phyloP scores from a whole-genome alignment of 1,139 yeast species.

The Zygosaccharomyces pseudobailii region DNA sequence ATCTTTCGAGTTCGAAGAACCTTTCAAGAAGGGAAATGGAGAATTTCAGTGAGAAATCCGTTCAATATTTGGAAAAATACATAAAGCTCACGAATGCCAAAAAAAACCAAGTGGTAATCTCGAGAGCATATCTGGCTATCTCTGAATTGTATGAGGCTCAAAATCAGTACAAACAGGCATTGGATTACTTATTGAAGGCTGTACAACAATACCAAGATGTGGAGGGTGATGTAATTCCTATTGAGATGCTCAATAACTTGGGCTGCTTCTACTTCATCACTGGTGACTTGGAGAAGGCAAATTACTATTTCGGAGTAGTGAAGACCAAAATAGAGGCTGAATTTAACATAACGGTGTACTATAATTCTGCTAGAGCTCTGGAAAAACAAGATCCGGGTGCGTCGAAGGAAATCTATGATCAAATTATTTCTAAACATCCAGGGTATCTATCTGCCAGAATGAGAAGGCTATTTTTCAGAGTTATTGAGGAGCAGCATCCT shows the following conservation, averaged over 20 bases:
- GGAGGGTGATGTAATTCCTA: constrained; percentile 49
- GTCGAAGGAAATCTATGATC: constrained; percentile 43
- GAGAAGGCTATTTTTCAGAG: constrained; percentile 56
- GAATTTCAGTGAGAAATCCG: constrained; percentile 46
- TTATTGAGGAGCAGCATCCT: constrained; percentile 36
- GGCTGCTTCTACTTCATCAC: constrained; percentile 78
- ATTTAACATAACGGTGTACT: constrained; percentile 47
- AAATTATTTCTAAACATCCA: constrained; percentile 57
- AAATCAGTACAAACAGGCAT: constrained; percentile 51
- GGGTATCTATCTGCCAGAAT: constrained; percentile 72
- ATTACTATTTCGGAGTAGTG: constrained; percentile 50
- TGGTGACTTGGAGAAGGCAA: constrained; percentile 52
- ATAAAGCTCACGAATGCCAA: constrained; percentile 54
- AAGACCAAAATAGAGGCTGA: constrained; percentile 32
- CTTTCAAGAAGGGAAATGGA: constrained; percentile 18
- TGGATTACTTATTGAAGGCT: constrained; percentile 54
- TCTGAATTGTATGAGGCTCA: constrained; percentile 63
- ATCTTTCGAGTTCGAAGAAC: constrained; percentile 18
- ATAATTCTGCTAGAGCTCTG: constrained; percentile 58
- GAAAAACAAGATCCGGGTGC: constrained; percentile 42
- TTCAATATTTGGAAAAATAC: constrained; percentile 67
- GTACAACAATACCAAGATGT: constrained; percentile 45
- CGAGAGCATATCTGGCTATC: constrained; percentile 65
- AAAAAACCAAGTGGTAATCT: constrained; percentile 56
- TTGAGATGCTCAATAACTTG: constrained; percentile 72